Percentiles rank a stretch among this genome's conserved stretches.
Evolutionary conservation across 345 rosid genomes (phyloP).

Genomic region (Conringia planisiliqua): DNA sequence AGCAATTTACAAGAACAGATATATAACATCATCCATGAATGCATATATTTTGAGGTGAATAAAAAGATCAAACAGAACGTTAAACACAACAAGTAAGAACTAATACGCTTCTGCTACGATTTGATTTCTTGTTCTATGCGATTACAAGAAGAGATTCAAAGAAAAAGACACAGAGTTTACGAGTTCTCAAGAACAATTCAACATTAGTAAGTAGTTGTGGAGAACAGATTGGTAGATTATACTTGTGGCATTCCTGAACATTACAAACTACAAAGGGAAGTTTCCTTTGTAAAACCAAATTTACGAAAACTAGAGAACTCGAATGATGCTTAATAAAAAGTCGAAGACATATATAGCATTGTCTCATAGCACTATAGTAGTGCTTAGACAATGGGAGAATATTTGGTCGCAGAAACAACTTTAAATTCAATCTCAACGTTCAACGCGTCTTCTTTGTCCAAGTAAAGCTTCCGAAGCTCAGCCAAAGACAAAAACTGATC

Average conservation of each 20-base stretch:
- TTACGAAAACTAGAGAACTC: background rate
- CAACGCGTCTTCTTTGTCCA: background rate
- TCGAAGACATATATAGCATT: background rate
- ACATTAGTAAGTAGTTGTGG: too few species aligned
- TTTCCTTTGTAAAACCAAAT: too few species aligned
- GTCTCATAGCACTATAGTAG: background rate
- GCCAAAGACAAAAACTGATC: background rate
- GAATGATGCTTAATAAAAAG: background rate
- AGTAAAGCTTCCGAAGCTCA: background rate
- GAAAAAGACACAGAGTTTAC: background rate
- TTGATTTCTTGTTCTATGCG: too few species aligned
- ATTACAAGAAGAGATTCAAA: background rate
- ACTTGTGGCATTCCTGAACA: too few species aligned
- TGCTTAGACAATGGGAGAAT: background rate
- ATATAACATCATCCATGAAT: too few species aligned
- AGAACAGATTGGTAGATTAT: too few species aligned
- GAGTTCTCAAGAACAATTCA: background rate
- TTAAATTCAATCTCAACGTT: background rate
- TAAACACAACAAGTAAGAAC: too few species aligned
- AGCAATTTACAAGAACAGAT: too few species aligned
- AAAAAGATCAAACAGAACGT: too few species aligned
- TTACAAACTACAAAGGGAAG: too few species aligned
- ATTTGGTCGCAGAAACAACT: background rate
- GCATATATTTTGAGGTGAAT: too few species aligned
- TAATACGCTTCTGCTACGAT: background rate